Conservation (phyloP, 140 eudicot species). For the Flaveria floridana region DNA sequence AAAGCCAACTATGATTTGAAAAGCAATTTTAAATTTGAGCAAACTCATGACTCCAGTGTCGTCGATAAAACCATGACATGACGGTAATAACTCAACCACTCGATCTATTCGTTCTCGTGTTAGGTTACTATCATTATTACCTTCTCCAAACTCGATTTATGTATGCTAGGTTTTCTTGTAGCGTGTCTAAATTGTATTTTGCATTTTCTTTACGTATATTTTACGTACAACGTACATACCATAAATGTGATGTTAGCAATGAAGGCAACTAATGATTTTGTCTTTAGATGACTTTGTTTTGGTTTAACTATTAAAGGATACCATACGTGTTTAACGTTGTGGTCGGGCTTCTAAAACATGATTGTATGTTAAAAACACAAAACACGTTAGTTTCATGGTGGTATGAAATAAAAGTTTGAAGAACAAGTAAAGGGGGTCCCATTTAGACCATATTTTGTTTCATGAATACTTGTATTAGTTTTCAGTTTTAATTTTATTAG, state of each 20-base stretch:
- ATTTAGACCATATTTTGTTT: background rate
- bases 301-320: background rate
- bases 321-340: background rate
- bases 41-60: conserved; percentile 23
- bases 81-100: conserved; percentile 10
- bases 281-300: background rate
- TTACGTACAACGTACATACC: background rate
- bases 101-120: conserved; percentile 21
- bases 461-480: background rate
- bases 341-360: background rate
- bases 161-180: background rate
- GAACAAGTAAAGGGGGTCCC: conserved; percentile 6
- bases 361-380: conserved; percentile 2
- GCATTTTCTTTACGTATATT: conserved; percentile 20
- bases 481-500: background rate
- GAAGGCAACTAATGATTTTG: background rate
- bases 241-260: conserved; percentile 9
- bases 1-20: conserved; percentile 7
- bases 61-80: conserved; percentile 18
- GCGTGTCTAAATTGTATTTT: background rate
- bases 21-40: conserved; percentile 22
- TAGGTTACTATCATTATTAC: conserved; percentile 21
- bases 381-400: background rate
- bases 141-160: background rate
- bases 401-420: background rate